These are phyloP conservation scores for Hydnum rufescens DNA, from an alignment of 768 basidiomycete genomes.

Conservation along the genomic window DNA sequence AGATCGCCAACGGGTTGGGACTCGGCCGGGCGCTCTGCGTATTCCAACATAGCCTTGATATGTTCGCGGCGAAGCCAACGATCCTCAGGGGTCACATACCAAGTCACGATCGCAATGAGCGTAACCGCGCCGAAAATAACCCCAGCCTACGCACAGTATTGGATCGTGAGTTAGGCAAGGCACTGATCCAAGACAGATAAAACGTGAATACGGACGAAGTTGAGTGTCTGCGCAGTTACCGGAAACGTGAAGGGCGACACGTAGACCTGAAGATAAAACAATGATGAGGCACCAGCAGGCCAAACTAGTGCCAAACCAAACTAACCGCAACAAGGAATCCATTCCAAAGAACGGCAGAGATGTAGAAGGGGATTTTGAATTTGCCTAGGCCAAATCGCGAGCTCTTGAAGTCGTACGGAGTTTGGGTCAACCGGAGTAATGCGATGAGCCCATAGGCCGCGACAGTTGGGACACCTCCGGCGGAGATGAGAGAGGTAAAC, in stretches of 20 bases:
- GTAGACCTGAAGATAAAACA: constrained; percentile 33
- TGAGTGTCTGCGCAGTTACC: constrained; percentile 53
- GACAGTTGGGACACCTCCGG: constrained; percentile 69
- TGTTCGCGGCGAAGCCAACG: constrained; percentile 57
- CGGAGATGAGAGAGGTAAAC: constrained; percentile 78
- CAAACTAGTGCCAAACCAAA: constrained; percentile 6
- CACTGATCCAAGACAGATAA: background rate
- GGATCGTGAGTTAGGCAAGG: background rate
- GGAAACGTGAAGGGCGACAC: constrained; percentile 82
- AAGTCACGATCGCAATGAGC: constrained; percentile 53
- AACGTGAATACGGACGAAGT: constrained; percentile 41
- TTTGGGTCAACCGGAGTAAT: constrained; percentile 53
- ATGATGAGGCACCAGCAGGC: constrained; percentile 1
- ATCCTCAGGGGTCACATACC: constrained; percentile 61
- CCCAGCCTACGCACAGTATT: constrained; percentile 28
- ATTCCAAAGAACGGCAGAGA: constrained; percentile 51
- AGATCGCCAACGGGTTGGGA: no score
- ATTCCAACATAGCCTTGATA: constrained; percentile 12
- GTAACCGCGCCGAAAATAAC: constrained; percentile 68
- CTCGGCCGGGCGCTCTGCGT: no score
- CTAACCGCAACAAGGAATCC: constrained; percentile 50
- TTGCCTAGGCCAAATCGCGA: constrained; percentile 57
- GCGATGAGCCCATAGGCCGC: constrained; percentile 76
- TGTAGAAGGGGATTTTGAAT: constrained; percentile 47
- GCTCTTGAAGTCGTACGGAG: constrained; percentile 49